Percentiles rank a stretch among this genome's conserved stretches.
phyloP scores from a whole-genome alignment of 2,329 filamentous ascomycete genomes.

The Ampelomyces quisqualis region DNA sequence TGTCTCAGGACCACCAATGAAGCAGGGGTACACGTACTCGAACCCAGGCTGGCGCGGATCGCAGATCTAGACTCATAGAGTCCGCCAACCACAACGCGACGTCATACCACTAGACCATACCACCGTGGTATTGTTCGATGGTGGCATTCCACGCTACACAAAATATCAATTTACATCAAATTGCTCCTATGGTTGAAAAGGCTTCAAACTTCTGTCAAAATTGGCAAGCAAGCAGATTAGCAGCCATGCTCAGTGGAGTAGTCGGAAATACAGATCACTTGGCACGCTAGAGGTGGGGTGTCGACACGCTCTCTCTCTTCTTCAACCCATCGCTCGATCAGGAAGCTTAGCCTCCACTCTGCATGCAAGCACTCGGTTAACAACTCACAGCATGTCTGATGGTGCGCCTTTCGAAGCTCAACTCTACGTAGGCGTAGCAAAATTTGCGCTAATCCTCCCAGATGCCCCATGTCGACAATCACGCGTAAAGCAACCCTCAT shows the following conservation, averaged over 20 bases:
- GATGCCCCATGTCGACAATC: slow-evolving; percentile 25
- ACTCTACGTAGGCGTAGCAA: background rate
- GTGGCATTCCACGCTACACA: background rate
- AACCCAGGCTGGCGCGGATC: slow-evolving; percentile 44
- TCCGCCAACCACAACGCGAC: slow-evolving; percentile 42
- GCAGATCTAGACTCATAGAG: slow-evolving; percentile 25
- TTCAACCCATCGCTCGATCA: background rate
- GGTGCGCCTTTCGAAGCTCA: too few relatives aligned
- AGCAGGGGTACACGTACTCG: slow-evolving; percentile 26
- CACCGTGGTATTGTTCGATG: slow-evolving; percentile 29
- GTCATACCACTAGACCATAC: slow-evolving; percentile 46
- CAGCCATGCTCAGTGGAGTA: too few relatives aligned
- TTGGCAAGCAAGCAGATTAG: too few relatives aligned
- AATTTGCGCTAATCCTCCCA: background rate
- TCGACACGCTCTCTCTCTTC: too few relatives aligned
- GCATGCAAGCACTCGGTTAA: background rate
- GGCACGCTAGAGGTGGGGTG: slow-evolving; percentile 14
- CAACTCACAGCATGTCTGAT: background rate
- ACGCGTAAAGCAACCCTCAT: slow-evolving; percentile 19
- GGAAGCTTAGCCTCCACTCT: background rate
- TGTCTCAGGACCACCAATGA: slow-evolving; percentile 20
- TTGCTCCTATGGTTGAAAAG: too few relatives aligned
- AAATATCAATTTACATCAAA: too few relatives aligned
- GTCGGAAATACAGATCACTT: too few relatives aligned
- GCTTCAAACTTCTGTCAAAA: too few relatives aligned